Conservation (phyloP, 2,329 filamentous ascomycete genomes). For the Botryotinia globosa region DNA sequence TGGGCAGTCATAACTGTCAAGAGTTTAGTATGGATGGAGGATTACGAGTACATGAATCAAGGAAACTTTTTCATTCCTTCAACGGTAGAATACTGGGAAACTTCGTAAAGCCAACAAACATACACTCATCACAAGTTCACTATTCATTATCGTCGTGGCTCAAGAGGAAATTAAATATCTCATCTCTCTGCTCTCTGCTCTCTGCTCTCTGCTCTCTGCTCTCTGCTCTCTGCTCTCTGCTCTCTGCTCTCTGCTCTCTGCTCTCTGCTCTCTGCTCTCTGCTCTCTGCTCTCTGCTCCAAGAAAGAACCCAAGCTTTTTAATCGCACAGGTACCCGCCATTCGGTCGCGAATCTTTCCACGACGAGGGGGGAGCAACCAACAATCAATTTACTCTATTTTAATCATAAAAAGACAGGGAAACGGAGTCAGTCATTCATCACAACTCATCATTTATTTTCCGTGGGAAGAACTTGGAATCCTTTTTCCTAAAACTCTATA, state of each 20-base stretch:
- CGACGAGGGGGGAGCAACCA: neutral
- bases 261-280: neutral
- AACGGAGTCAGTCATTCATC: constrained; percentile 2
- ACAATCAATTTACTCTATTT: neutral
- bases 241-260: neutral
- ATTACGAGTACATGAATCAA: neutral
- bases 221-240: neutral
- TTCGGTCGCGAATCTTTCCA: constrained; percentile 5
- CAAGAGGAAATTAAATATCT: neutral
- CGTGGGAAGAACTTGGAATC: neutral
- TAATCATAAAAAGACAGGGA: neutral
- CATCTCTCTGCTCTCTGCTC: neutral
- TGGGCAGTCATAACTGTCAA: neutral
- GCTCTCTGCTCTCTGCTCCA: neutral
- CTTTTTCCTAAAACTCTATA: neutral
- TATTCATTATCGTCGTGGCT: neutral
- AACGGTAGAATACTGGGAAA: neutral
- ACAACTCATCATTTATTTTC: neutral
- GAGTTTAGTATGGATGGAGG: neutral
- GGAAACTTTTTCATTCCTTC: neutral
- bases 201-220: neutral
- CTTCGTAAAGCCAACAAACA: neutral
- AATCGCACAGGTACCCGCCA: neutral
- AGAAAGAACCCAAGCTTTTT: neutral
- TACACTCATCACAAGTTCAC: neutral